Evolutionary conservation across 2,329 filamentous ascomycete species (phyloP), one percentile per base, ranked within the genome.

Genomic region (Colletotrichum caudatum): DNA sequence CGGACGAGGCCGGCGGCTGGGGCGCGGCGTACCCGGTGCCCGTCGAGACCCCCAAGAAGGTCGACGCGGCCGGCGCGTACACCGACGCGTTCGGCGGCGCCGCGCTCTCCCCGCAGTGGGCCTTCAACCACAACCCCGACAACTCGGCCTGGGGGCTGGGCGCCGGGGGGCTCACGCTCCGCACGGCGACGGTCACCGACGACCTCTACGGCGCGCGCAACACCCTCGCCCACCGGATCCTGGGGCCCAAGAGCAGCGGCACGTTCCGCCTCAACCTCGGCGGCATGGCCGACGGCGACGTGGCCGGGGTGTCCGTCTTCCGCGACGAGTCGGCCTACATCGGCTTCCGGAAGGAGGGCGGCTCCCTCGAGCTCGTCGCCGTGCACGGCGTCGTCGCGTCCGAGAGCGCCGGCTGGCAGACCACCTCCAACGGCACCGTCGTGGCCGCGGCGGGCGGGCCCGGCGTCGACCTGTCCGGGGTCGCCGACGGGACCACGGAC

Each of bases 71-170:
- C 74, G 74, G 74, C 20, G 69, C 58, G 5, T 53, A 46, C 16
- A 11, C 33, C 3, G 73, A 74, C 1, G 33, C 4, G n/a, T 77
- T 76, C 16, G 51, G 72, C 0, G 84, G 83, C 1, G 73, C 79
- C 0, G 71, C 77, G 1, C 78, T 89, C 0, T 77, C 81, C 11
- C 79, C 81, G 0, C 79, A 84, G 23, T 90, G 87, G 86, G 87
- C 90, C 76, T 90, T 87, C 87, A 90, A 90, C 76, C 88, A 90
- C 74, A 89, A 90, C 76, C 88, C 88, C 0, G 86, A 90, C 72
- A 82, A 79, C 18, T 78, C 76, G 4, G 84, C 83, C 35, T 90
- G 79, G 77, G 76, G 76, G 14, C 80, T 87, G 9, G 77, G 81
- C 35, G 80, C 83, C 2, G 44, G 39, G 0, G 75, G 76, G 1